Percentiles rank a stretch among this genome's conserved stretches.
Conservation (phyloP, 2,329 filamentous ascomycete genomes). For the Epichloe sp. region DNA sequence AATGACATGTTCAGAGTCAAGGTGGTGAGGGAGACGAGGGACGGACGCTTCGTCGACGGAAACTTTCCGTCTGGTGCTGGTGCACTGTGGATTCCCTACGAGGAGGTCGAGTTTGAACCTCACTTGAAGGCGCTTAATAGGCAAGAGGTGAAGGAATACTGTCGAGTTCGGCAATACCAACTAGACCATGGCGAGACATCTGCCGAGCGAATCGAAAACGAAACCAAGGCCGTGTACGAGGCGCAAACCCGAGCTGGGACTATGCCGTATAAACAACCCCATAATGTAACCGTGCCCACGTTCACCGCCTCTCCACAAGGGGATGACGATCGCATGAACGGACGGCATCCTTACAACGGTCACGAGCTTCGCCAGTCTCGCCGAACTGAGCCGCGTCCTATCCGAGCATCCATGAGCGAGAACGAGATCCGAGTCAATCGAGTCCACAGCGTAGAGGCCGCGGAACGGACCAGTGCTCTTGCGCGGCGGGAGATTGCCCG, state of each 20-base stretch:
- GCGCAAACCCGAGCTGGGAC: slow-evolving; percentile 31
- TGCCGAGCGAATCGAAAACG: slow-evolving; percentile 35
- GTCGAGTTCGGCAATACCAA: slow-evolving; percentile 46
- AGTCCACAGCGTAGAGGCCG: slow-evolving; percentile 15
- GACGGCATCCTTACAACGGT: slow-evolving; percentile 14
- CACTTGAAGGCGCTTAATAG: slow-evolving; percentile 39
- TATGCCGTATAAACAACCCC: slow-evolving; percentile 13
- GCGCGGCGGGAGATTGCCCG: slow-evolving; percentile 39
- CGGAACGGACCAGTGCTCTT: slow-evolving; percentile 35
- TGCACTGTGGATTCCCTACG: slow-evolving; percentile 48
- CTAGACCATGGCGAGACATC: slow-evolving; percentile 38
- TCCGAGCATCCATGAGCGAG: slow-evolving; percentile 15
- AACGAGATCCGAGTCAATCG: slow-evolving; percentile 10
- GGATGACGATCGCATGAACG: slow-evolving; percentile 5
- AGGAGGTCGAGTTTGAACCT: slow-evolving; percentile 45
- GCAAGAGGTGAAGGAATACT: slow-evolving; percentile 50
- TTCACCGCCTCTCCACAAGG: slow-evolving; percentile 13
- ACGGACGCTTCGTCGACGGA: slow-evolving; percentile 42
- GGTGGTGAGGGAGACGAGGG: slow-evolving; percentile 44
- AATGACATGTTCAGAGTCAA: slow-evolving; percentile 55
- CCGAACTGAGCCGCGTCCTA: slow-evolving; percentile 22
- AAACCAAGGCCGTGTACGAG: slow-evolving; percentile 36
- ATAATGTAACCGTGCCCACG: slow-evolving; percentile 9
- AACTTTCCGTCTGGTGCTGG: slow-evolving; percentile 49
- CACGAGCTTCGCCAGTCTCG: slow-evolving; percentile 32